A percentile compares a stretch with the other conserved stretches of the same genome.
Conservation (phyloP, 352 stramenopile genomes). For the Plasmopara muralis region DNA sequence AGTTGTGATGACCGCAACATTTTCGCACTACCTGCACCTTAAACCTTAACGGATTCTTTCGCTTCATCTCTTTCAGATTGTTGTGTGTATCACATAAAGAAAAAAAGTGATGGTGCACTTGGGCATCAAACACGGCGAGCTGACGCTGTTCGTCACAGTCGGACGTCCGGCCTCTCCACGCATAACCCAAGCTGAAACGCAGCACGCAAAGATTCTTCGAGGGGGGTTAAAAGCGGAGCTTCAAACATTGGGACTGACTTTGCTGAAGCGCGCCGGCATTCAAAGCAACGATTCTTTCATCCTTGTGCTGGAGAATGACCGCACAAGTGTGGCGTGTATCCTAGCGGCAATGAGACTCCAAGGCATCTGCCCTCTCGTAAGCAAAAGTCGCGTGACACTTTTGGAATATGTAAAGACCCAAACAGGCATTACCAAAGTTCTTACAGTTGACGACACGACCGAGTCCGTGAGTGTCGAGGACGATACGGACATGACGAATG, state of each 20-base stretch:
- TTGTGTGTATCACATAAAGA: neutral
- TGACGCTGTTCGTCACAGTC: conserved; percentile 40
- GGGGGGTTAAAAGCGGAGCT: conserved; percentile 39
- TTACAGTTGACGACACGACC: conserved; percentile 40
- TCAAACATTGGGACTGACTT: conserved; percentile 38
- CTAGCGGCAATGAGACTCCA: conserved; percentile 58
- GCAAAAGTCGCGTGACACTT: conserved; percentile 40
- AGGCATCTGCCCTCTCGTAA: conserved; percentile 49
- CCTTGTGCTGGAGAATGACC: conserved; percentile 67
- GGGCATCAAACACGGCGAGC: conserved; percentile 53
- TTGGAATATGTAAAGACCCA: conserved; percentile 43
- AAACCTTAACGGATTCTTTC: no score
- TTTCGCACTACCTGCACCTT: no score
- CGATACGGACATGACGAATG: conserved; percentile 12
- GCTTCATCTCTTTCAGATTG: no score
- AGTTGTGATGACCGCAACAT: no score
- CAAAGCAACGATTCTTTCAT: conserved; percentile 42
- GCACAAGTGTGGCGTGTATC: conserved; percentile 65
- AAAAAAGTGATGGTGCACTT: conserved; percentile 24
- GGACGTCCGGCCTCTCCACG: conserved; percentile 6
- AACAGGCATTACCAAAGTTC: conserved; percentile 51
- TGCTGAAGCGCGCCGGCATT: conserved; percentile 36
- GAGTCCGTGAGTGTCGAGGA: conserved; percentile 18
- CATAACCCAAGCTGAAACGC: conserved; percentile 9
- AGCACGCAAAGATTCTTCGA: conserved; percentile 28